These are phyloP conservation scores for Exophiala viscosa DNA, from an alignment of 2,329 filamentous ascomycete genomes.

Conservation along the genomic window DNA sequence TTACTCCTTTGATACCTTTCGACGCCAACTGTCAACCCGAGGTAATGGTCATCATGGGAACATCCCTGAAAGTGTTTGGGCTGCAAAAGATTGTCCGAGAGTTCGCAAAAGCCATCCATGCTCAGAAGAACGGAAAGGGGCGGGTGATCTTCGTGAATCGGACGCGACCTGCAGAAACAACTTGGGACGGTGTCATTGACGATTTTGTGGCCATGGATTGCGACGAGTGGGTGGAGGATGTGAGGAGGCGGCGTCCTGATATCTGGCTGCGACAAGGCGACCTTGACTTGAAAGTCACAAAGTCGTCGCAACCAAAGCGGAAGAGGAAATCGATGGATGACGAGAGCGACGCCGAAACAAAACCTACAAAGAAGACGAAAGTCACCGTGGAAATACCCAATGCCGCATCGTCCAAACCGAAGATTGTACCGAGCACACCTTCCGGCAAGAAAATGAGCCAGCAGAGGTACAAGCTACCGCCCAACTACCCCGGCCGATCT, in stretches of 20 bases:
- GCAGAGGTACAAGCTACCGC: conserved; percentile 5
- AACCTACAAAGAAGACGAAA: conserved; percentile 21
- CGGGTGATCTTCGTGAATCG: conserved; percentile 71
- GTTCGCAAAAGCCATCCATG: conserved; percentile 67
- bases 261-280: conserved; percentile 48
- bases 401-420: not conserved
- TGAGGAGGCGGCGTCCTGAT: conserved; percentile 56
- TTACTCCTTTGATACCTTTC: conserved; percentile 65
- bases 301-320: conserved; percentile 20
- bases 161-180: conserved; percentile 67
- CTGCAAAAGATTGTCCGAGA: conserved; percentile 67
- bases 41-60: conserved; percentile 66
- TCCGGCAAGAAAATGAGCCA: not conserved
- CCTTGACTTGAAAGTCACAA: conserved; percentile 28
- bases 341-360: conserved; percentile 5
- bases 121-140: conserved; percentile 53
- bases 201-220: conserved; percentile 74
- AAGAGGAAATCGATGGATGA: conserved; percentile 25
- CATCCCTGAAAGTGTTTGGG: conserved; percentile 67
- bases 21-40: conserved; percentile 64
- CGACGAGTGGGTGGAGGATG: conserved; percentile 66
- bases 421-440: conserved; percentile 4
- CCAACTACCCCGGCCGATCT: conserved; percentile 5
- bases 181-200: conserved; percentile 69
- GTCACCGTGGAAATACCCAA: conserved; percentile 15